Evolutionary conservation across 1,284 basidiomycete genomes (phyloP).

Genomic region (Phlebopus sp.): DNA sequence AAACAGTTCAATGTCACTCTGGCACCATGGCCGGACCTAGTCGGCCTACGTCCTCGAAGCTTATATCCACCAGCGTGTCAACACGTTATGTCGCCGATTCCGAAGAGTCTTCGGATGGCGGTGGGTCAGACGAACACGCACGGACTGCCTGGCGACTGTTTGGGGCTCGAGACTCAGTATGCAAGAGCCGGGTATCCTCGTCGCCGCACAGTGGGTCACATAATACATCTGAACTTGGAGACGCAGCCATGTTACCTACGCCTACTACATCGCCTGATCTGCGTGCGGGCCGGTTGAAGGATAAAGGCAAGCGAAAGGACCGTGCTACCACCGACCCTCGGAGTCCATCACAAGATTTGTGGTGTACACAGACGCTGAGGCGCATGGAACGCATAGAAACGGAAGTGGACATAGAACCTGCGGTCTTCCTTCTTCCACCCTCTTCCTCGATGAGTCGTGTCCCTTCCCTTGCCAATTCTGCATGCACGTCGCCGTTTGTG

Average conservation of each 20-base stretch:
- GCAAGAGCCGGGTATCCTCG: slow-evolving; percentile 20
- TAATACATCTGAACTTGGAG: neutral
- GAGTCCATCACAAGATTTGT: neutral
- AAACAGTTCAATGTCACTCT: neutral
- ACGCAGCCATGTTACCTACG: slow-evolving; percentile 18
- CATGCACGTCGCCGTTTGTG: slow-evolving; percentile 15
- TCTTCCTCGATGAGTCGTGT: neutral
- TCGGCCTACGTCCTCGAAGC: neutral
- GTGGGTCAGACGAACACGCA: slow-evolving; percentile 45
- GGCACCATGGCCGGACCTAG: neutral
- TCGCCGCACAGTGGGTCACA: slow-evolving; percentile 11
- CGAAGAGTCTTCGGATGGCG: slow-evolving; percentile 43
- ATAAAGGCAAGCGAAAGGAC: slow-evolving; percentile 7
- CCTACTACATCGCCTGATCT: slow-evolving; percentile 27
- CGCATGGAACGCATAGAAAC: neutral
- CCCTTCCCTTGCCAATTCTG: neutral
- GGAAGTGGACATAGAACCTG: slow-evolving; percentile 1
- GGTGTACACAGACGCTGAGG: neutral
- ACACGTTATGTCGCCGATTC: slow-evolving; percentile 27
- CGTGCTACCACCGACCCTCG: slow-evolving; percentile 2
- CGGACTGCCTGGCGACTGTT: slow-evolving; percentile 53
- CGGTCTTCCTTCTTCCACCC: neutral
- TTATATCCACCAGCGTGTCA: neutral
- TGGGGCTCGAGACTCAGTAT: slow-evolving; percentile 26
- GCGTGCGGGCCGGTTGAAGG: neutral